phyloP scores from a whole-genome alignment of 768 basidiomycete species.

The Mycena albidolilacea region DNA sequence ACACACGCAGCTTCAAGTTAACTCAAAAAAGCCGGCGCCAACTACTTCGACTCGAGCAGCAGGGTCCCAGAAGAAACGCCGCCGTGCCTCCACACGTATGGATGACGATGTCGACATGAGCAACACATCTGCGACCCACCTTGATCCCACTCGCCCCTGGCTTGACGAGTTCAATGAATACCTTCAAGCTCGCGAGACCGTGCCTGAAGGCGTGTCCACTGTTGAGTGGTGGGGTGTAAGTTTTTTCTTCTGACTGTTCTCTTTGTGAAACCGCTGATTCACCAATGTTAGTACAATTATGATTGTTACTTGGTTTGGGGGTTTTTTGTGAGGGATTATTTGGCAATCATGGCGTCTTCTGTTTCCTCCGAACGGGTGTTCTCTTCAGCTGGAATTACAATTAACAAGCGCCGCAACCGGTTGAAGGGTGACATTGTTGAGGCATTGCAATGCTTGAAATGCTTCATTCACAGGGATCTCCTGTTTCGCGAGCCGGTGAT shows the following conservation, averaged over 20 bases:
- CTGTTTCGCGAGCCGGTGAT: conserved; percentile 44
- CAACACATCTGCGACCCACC: not conserved
- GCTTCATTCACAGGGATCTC: conserved; percentile 42
- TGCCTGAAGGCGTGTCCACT: conserved; percentile 5
- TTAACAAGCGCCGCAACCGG: conserved; percentile 47
- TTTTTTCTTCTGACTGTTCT: not conserved
- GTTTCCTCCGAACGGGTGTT: not conserved
- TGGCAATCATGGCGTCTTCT: not conserved
- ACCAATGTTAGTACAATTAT: not conserved
- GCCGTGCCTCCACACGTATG: not conserved
- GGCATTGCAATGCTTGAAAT: conserved; percentile 38
- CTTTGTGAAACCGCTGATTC: not conserved
- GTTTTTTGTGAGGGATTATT: not conserved
- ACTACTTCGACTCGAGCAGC: conserved; percentile 7
- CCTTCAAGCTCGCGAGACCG: not conserved
- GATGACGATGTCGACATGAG: not conserved
- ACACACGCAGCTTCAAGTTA: not conserved
- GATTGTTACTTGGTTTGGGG: not conserved
- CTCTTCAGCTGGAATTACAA: not conserved
- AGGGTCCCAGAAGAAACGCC: not conserved
- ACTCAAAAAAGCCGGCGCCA: not conserved
- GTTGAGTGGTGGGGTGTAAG: conserved; percentile 21
- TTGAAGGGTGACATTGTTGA: conserved; percentile 46
- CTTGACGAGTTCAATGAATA: not conserved
- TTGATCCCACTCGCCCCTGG: not conserved